Evolutionary conservation across 2,329 filamentous ascomycete genomes (phyloP), one percentile per base, ranked within the genome.

Genomic region (Ascochyta rabiei): DNA sequence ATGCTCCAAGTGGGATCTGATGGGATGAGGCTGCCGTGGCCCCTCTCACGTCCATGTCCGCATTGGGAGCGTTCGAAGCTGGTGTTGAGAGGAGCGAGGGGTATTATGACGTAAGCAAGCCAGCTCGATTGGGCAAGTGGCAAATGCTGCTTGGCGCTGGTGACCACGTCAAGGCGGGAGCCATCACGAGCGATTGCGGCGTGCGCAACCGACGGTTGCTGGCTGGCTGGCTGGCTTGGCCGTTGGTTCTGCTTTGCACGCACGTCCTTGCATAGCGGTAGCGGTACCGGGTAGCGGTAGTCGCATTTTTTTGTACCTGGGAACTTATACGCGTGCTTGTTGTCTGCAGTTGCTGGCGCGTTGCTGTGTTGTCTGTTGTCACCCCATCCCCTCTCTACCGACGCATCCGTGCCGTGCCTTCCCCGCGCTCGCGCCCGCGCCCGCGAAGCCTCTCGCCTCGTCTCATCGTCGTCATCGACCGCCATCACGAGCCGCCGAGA

Each of bases 181-280:
- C 35, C 41, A 45, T 50, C 41, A 30, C 35, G 35, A 50, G 31
- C 33, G 47, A 31, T 40, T 33, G 43, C 26, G 31, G 44, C 19
- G 37, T 41, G 37, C 46, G 50, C 52, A n/a, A 55, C 52, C 50
- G 46, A 38, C 46, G 30, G 52, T 50, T 55, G 52, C 34, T 55
- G 50, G 52, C 52, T 55, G 43, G 52, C 34, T 55, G 50, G 52
- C 52, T 55, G 43, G 47, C 31, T 41, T 49, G 49, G 52, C 39
- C 34, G 35, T 13, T 13, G 28, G 12, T 30, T 15, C 19, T 35
- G 6, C 13, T 15, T 24, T 40, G 44, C 45, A 40, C 35, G 46
- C 52, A 49, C 52, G 52, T 50, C 52, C 47, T 55, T 50, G 52
- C 46, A 46, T 55, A 45, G 52, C 52, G 24, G 13, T 31, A 45